These are phyloP conservation scores for Pythium grandisporangium DNA, from an alignment of 352 stramenopile genomes.

Conservation along the genomic window DNA sequence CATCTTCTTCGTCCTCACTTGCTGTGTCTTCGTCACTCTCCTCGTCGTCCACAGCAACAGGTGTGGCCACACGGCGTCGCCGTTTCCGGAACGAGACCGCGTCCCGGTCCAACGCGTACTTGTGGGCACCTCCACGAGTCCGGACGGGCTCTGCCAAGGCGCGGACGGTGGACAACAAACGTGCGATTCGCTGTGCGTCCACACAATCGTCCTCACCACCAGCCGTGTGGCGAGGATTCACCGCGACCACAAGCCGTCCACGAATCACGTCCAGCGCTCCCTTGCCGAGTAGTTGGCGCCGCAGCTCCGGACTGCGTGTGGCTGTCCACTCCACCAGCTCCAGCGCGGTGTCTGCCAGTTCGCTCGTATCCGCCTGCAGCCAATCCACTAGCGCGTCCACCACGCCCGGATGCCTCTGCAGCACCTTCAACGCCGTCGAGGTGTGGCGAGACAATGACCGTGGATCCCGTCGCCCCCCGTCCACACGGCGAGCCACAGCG, in stretches of 20 bases:
- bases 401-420: slow-evolving; percentile 16
- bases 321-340: slow-evolving; percentile 37
- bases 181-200: slow-evolving; percentile 24
- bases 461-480: too few relatives aligned
- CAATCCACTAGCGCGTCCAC: slow-evolving; percentile 29
- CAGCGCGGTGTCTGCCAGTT: slow-evolving; percentile 23
- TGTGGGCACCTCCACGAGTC: not conserved
- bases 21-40: slow-evolving; percentile 32
- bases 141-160: slow-evolving; percentile 30
- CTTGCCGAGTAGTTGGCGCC: slow-evolving; percentile 21
- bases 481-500: too few relatives aligned
- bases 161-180: slow-evolving; percentile 43
- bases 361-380: slow-evolving; percentile 22
- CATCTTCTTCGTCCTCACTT: slow-evolving; percentile 52
- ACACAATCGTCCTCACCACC: too few relatives aligned
- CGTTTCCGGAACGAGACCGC: slow-evolving; percentile 58
- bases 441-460: too few relatives aligned
- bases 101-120: slow-evolving; percentile 37
- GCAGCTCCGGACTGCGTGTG: slow-evolving; percentile 20
- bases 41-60: too few relatives aligned
- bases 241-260: slow-evolving; percentile 22
- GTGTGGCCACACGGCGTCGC: too few relatives aligned
- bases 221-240: too few relatives aligned
- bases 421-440: too few relatives aligned
- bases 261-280: slow-evolving; percentile 35